Percentiles rank a stretch among this genome's conserved stretches.
phyloP scores from a whole-genome alignment of 2,329 filamentous ascomycete species.

The Microdochium trichocladiopsis region DNA sequence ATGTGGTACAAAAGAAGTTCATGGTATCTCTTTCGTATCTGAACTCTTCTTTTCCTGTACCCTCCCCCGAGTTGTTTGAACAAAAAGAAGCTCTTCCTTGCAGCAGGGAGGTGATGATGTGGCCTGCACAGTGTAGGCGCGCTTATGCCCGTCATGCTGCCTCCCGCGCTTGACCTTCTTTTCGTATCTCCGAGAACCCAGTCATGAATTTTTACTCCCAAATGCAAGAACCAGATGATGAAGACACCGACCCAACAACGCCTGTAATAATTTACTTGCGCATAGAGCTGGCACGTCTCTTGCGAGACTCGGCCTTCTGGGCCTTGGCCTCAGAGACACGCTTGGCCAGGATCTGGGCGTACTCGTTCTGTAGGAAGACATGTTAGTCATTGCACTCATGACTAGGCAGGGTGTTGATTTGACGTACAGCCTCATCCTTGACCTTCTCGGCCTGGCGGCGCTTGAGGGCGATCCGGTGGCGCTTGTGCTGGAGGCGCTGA shows the following conservation, averaged over 20 bases:
- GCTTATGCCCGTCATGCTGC: too few relatives aligned
- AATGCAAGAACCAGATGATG: conserved; percentile 24
- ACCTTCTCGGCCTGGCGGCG: conserved; percentile 92
- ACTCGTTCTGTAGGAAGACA: conserved; percentile 71
- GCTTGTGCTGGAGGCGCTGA: conserved; percentile 99
- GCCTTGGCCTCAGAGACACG: conserved; percentile 95
- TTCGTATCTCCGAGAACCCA: background rate
- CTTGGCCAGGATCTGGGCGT: conserved; percentile 92
- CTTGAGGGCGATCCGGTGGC: conserved; percentile 96
- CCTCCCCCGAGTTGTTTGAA: too few relatives aligned
- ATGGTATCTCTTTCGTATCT: background rate
- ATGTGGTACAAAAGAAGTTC: background rate
- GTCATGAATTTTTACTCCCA: conserved; percentile 13
- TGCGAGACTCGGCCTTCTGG: conserved; percentile 87
- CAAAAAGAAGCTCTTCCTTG: too few relatives aligned
- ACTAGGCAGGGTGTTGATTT: background rate
- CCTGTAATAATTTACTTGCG: conserved; percentile 61
- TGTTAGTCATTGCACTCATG: background rate
- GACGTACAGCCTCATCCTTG: conserved; percentile 96
- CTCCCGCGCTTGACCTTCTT: too few relatives aligned
- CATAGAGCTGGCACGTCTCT: conserved; percentile 95
- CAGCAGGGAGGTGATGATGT: background rate
- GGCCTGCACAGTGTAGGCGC: too few relatives aligned
- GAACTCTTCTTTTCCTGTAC: background rate
- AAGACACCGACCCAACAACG: conserved; percentile 28